A percentile compares a stretch with the other conserved stretches of the same genome.
Conservation (phyloP, 2,329 filamentous ascomycete genomes). For the Microdochium trichocladiopsis region DNA sequence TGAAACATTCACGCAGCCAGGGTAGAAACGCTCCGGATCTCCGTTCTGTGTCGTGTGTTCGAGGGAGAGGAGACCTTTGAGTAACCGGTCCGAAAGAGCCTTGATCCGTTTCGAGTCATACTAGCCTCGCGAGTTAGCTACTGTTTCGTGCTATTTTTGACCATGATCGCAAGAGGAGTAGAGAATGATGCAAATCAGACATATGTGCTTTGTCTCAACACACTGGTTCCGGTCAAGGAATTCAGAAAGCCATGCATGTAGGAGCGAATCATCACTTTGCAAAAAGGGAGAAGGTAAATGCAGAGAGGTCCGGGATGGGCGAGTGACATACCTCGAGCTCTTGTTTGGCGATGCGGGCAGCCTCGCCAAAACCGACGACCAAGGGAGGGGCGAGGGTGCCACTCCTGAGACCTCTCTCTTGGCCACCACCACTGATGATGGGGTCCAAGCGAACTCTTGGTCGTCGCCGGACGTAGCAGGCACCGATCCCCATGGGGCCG, state of each 20-base stretch:
- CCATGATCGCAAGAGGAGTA: neutral
- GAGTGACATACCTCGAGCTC: slow-evolving; percentile 74
- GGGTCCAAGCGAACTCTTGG: slow-evolving; percentile 92
- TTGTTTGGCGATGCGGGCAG: slow-evolving; percentile 82
- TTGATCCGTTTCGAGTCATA: slow-evolving; percentile 87
- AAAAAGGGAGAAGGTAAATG: slow-evolving; percentile 10
- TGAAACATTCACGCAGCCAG: slow-evolving; percentile 95
- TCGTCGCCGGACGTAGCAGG: slow-evolving; percentile 88
- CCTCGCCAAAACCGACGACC: slow-evolving; percentile 90
- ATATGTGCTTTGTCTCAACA: slow-evolving; percentile 61
- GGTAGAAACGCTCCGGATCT: slow-evolving; percentile 76
- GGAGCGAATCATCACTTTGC: slow-evolving; percentile 72
- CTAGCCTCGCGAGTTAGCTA: slow-evolving; percentile 35
- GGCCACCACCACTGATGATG: slow-evolving; percentile 91
- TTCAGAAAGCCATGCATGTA: slow-evolving; percentile 91
- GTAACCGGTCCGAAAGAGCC: slow-evolving; percentile 72
- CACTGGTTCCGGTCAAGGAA: slow-evolving; percentile 51
- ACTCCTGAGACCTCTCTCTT: slow-evolving; percentile 90
- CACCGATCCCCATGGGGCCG: slow-evolving; percentile 92
- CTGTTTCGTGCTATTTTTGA: neutral
- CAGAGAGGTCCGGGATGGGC: slow-evolving; percentile 10
- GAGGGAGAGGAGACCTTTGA: slow-evolving; percentile 75
- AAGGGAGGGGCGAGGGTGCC: slow-evolving; percentile 87
- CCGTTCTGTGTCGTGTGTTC: slow-evolving; percentile 94
- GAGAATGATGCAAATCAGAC: slow-evolving; percentile 42